These are phyloP conservation scores for Orychophragmus violaceus DNA, from an alignment of 345 rosid species.

Conservation along the genomic window DNA sequence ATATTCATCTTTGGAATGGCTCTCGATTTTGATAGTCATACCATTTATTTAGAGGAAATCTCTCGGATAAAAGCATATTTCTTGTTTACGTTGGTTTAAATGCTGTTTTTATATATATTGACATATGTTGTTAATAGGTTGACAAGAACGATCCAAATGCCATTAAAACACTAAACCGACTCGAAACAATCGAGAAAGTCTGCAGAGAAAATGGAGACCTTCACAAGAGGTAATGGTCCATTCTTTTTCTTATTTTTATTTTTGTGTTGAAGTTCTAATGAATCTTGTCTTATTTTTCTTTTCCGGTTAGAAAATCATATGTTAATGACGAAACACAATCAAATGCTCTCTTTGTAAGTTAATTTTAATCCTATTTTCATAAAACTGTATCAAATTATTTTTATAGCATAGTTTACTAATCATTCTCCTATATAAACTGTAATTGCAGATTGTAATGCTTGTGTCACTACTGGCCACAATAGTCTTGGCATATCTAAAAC, in stretches of 20 bases:
- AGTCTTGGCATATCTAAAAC: slow-evolving; percentile 28
- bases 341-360: slow-evolving; percentile 19
- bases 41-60: background rate
- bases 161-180: slow-evolving; percentile 41
- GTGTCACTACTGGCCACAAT: slow-evolving; percentile 41
- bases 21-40: background rate
- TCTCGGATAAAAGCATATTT: too few relatives aligned
- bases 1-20: background rate
- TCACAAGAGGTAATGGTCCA: slow-evolving; percentile 50
- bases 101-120: background rate
- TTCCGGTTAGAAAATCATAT: slow-evolving; percentile 48
- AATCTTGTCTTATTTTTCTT: slow-evolving; percentile 7
- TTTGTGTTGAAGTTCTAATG: background rate
- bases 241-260: background rate
- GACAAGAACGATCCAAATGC: slow-evolving; percentile 66
- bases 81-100: background rate
- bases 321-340: slow-evolving; percentile 23
- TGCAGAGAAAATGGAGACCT: slow-evolving; percentile 57
- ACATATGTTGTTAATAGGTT: slow-evolving; percentile 36
- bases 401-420: background rate
- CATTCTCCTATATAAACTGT: background rate
- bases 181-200: slow-evolving; percentile 53
- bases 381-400: background rate
- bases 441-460: slow-evolving; percentile 37
- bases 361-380: background rate